Percentiles rank a stretch among this genome's conserved stretches.
Conservation (phyloP, 352 stramenopile species). For the Phytopythium montanum region DNA sequence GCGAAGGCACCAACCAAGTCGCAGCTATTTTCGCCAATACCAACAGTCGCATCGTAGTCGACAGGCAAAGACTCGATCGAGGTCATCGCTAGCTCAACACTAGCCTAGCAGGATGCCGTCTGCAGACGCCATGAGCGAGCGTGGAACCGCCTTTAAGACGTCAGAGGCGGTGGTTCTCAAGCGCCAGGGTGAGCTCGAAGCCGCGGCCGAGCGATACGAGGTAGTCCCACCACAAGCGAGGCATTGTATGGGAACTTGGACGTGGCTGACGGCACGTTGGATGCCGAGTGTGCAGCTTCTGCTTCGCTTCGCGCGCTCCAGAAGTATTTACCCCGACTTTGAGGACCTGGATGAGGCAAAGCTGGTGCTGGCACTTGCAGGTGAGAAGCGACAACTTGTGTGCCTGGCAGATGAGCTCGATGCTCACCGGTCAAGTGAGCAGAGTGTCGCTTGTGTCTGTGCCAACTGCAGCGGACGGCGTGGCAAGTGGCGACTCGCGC, state of each 20-base stretch:
- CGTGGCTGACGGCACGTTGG: neutral
- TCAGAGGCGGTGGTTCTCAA: constrained; percentile 20
- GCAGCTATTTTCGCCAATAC: constrained; percentile 3
- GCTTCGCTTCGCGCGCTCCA: constrained; percentile 19
- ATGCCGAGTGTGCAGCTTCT: constrained; percentile 18
- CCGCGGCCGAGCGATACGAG: constrained; percentile 40
- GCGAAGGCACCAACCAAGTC: neutral
- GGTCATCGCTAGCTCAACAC: too few species aligned
- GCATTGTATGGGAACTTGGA: too few species aligned
- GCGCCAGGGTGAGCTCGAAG: constrained; percentile 24
- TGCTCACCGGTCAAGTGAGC: neutral
- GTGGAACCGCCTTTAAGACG: neutral
- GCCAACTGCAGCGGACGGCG: constrained; percentile 25
- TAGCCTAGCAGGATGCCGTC: neutral
- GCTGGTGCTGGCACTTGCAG: constrained; percentile 38
- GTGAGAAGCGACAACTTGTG: constrained; percentile 4
- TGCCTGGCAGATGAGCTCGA: neutral
- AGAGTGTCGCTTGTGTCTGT: constrained; percentile 26
- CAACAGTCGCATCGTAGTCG: neutral
- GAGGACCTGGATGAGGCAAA: constrained; percentile 29
- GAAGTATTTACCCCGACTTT: constrained; percentile 41
- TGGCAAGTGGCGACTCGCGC: constrained; percentile 18
- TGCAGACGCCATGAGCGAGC: neutral
- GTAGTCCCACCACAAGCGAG: constrained; percentile 8
- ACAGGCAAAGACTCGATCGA: neutral